phyloP scores from a whole-genome alignment of 2,329 filamentous ascomycete species.

The Aureobasidium sp. region DNA sequence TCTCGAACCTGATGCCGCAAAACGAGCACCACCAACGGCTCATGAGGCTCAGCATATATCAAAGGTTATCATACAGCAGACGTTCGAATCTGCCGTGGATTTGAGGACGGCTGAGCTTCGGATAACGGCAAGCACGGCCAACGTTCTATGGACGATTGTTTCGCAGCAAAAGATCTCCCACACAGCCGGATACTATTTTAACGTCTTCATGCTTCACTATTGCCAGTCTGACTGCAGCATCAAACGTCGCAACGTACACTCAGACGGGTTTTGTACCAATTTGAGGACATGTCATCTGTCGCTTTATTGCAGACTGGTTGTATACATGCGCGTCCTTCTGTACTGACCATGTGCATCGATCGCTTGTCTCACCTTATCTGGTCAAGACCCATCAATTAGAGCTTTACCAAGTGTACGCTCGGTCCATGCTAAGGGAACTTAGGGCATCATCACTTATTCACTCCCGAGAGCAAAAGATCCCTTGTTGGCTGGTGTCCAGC shows the following conservation, averaged over 20 bases:
- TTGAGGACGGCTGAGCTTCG: slow-evolving; percentile 1
- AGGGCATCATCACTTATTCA: background rate
- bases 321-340: background rate
- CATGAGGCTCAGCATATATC: background rate
- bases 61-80: background rate
- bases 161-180: background rate
- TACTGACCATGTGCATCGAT: background rate
- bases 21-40: background rate
- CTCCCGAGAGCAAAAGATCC: background rate
- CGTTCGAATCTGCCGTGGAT: background rate
- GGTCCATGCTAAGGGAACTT: background rate
- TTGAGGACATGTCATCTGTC: background rate
- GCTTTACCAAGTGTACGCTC: slow-evolving; percentile 1
- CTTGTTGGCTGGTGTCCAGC: background rate
- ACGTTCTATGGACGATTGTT: slow-evolving; percentile 1
- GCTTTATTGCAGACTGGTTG: background rate
- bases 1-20: background rate
- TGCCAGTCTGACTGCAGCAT: background rate
- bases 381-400: slow-evolving; percentile 11
- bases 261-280: background rate
- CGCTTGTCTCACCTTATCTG: background rate
- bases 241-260: background rate
- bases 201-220: background rate
- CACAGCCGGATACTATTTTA: background rate
- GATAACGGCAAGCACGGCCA: slow-evolving; percentile 4